Evolutionary conservation across 768 basidiomycete species (phyloP).

Genomic region (Collybia nuda): DNA sequence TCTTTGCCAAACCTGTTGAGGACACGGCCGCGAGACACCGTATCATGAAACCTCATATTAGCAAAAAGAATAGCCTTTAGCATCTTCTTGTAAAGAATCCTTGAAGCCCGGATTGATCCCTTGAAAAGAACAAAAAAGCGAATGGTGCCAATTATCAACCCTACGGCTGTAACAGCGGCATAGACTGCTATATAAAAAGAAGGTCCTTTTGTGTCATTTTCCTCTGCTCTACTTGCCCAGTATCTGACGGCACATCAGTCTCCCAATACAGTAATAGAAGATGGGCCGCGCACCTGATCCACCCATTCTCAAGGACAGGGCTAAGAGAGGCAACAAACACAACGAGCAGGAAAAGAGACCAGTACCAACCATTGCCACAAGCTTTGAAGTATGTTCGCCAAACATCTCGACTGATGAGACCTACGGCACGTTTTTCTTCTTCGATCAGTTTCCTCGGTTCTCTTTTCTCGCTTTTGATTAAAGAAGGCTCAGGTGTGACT

Average conservation of each 20-base stretch:
- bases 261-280: neutral
- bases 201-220: slow-evolving; percentile 42
- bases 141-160: slow-evolving; percentile 50
- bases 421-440: slow-evolving; percentile 75
- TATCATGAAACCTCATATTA: slow-evolving; percentile 91
- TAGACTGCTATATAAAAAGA: slow-evolving; percentile 72
- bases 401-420: slow-evolving; percentile 62
- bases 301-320: slow-evolving; percentile 72
- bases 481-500: slow-evolving; percentile 12
- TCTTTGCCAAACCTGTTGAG: slow-evolving; percentile 89
- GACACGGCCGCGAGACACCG: slow-evolving; percentile 79
- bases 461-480: slow-evolving; percentile 45
- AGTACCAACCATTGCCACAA: slow-evolving; percentile 50
- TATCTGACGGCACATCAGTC: slow-evolving; percentile 23
- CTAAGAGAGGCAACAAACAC: slow-evolving; percentile 58
- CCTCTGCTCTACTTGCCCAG: slow-evolving; percentile 55
- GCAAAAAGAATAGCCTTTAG: slow-evolving; percentile 84
- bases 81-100: slow-evolving; percentile 70
- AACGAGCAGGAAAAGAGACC: slow-evolving; percentile 52
- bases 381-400: slow-evolving; percentile 61
- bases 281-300: slow-evolving; percentile 48
- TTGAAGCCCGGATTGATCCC: slow-evolving; percentile 80
- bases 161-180: slow-evolving; percentile 46
- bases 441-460: slow-evolving; percentile 81
- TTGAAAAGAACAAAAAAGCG: slow-evolving; percentile 75